phyloP scores from a whole-genome alignment of 805 yeast genomes.

The Komagataella pastoris region DNA sequence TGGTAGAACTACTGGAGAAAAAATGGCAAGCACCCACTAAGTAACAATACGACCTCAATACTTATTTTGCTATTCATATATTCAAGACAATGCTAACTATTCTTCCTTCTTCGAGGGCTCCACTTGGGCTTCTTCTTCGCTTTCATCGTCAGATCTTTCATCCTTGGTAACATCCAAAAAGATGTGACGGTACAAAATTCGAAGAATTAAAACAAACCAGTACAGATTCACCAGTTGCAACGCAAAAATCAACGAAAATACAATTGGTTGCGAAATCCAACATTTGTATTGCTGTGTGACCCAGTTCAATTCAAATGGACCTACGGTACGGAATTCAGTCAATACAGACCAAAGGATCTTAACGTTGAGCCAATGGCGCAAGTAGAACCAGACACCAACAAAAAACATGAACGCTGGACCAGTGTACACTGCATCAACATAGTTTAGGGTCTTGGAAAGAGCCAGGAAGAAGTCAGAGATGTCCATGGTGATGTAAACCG shows the following conservation, averaged over 20 bases:
- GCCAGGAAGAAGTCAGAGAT: conserved; percentile 84
- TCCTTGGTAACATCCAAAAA: conserved; percentile 52
- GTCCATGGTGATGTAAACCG: conserved; percentile 91
- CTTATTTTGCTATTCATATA: neutral
- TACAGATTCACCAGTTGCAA: conserved; percentile 77
- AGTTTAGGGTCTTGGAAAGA: conserved; percentile 73
- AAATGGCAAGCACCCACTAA: conserved; percentile 8
- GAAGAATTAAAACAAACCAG: conserved; percentile 75
- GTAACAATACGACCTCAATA: neutral
- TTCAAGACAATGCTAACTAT: neutral
- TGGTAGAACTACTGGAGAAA: conserved; percentile 36
- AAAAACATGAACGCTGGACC: conserved; percentile 61
- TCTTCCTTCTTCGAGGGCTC: conserved; percentile 10
- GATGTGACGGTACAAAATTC: conserved; percentile 60
- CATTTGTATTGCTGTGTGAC: conserved; percentile 91
- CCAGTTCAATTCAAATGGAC: conserved; percentile 71
- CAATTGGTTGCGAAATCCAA: conserved; percentile 88
- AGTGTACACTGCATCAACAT: conserved; percentile 53
- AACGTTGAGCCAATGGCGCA: conserved; percentile 78
- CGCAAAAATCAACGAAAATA: conserved; percentile 63
- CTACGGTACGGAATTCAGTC: conserved; percentile 80
- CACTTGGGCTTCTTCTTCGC: conserved; percentile 30
- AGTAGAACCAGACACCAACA: conserved; percentile 66
- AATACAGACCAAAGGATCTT: conserved; percentile 71
- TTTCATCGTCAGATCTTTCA: conserved; percentile 82